Evolutionary conservation across 768 basidiomycete genomes (phyloP), one percentile per base, ranked within the genome.

Genomic region (Russula earlei): DNA sequence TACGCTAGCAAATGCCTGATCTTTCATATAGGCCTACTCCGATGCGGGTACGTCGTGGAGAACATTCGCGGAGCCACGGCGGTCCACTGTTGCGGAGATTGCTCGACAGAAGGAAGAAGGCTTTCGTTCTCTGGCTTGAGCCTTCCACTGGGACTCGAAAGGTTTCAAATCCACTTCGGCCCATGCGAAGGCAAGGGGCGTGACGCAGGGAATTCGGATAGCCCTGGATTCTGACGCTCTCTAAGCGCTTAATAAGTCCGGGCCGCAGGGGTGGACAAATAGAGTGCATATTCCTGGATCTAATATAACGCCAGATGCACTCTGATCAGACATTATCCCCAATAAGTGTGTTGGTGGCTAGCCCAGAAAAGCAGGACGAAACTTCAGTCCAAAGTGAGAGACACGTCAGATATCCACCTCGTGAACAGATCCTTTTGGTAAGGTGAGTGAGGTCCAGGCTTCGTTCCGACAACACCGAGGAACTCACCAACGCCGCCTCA

Each of bases 401-500:
- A 79, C 22, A 70, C 66, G 65, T 84, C 74, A 51, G 62, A 59
- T 41, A 83, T 74, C 83, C 83, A 84, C 54, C 76, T 74, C 12
- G 75, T 76, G 67, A 84, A 73, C 65, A 84, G 65, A 62, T 84
- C 81, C 82, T 84, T 58, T 36, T 56, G 45, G 49, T 36, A 41
- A 55, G 52, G 31, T 48, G 20, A 51, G 48, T 22, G 52, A 19
- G 41, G 42, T 56, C 31, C 38, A 31, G 9, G 40, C 8, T 29
- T 14, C 11, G n/a, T 10, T 22, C 5, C 3, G 17, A 24, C n/a
- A 14, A 51, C 40, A n/a, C 22, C 25, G 48, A 65, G 44, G 37
- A 29, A 66, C 83, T 47, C 64, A 85, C 91, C 67, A 91, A 71
- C 43, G 91, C 82, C 38, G 84, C 92, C 64, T 89, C 87, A 1